These are phyloP conservation scores for Vigna reflexopilosa DNA, from an alignment of 306 rosid species.

Conservation along the genomic window DNA sequence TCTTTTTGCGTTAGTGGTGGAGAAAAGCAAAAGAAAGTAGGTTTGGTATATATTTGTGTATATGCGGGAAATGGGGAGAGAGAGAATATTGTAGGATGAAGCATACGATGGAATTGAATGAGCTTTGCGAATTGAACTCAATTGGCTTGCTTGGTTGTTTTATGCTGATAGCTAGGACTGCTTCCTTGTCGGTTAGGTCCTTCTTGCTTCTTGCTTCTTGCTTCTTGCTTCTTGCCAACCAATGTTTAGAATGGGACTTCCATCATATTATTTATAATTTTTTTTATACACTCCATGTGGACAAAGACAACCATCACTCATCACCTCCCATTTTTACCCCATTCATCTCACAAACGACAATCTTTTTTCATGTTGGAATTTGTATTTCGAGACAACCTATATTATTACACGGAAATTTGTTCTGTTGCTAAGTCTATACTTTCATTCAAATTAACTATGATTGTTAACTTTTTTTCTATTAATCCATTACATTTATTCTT, in stretches of 20 bases:
- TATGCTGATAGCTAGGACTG: constrained; percentile 8
- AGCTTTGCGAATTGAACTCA: constrained; percentile 49
- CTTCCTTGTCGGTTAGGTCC: constrained; percentile 47
- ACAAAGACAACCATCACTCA: constrained; percentile 30
- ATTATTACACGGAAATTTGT: neutral
- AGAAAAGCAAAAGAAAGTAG: constrained; percentile 65
- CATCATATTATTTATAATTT: constrained; percentile 32
- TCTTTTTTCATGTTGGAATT: constrained; percentile 34
- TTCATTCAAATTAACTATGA: no score
- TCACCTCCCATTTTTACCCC: constrained; percentile 18
- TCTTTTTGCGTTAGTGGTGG: constrained; percentile 74
- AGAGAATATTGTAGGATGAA: constrained; percentile 18
- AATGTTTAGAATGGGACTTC: constrained; percentile 41
- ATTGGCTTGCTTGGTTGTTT: constrained; percentile 35
- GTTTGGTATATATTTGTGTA: constrained; percentile 40
- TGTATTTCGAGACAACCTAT: neutral
- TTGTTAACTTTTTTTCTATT: no score
- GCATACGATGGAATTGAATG: constrained; percentile 36
- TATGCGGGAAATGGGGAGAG: constrained; percentile 33
- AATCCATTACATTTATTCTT: no score
- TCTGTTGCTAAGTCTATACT: neutral
- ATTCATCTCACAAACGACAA: constrained; percentile 34
- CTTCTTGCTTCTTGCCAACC: constrained; percentile 48
- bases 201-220: constrained; percentile 40
- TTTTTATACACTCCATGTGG: constrained; percentile 32